These are phyloP conservation scores for Aspergillus sclerotiicarbonarius DNA, from an alignment of 495 filamentous ascomycete species.

Conservation along the genomic window DNA sequence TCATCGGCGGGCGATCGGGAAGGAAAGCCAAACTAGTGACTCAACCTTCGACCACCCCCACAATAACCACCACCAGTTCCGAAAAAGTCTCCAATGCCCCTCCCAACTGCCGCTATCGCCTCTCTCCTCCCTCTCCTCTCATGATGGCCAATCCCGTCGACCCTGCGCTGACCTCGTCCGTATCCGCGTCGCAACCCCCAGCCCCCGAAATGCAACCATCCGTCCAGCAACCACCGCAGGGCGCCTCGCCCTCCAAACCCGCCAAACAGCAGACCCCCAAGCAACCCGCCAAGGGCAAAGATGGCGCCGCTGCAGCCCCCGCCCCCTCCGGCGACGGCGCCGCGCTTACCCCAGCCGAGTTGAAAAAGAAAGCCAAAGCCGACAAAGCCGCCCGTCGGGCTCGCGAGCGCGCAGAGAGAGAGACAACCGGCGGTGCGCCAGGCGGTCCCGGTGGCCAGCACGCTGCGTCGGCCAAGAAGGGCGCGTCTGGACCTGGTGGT, in stretches of 20 bases:
- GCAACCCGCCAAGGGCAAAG: slow-evolving; percentile 27
- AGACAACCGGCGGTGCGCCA: slow-evolving; percentile 25
- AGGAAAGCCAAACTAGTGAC: slow-evolving; percentile 24
- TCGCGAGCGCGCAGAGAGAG: slow-evolving; percentile 52
- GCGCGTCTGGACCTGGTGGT: slow-evolving; percentile 24
- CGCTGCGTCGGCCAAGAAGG: slow-evolving; percentile 43
- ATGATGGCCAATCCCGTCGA: slow-evolving; percentile 23
- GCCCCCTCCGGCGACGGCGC: slow-evolving; percentile 15
- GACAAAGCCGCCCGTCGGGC: slow-evolving; percentile 75
- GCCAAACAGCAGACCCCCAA: slow-evolving; percentile 25
- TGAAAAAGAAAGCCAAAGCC: slow-evolving; percentile 75
- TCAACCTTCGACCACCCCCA: slow-evolving; percentile 37
- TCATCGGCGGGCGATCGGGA: slow-evolving; percentile 22
- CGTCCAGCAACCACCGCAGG: background rate
- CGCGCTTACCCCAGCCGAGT: slow-evolving; percentile 59
- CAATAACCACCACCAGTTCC: slow-evolving; percentile 15
- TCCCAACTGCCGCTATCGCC: slow-evolving; percentile 21
- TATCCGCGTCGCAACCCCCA: slow-evolving; percentile 13
- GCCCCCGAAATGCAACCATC: slow-evolving; percentile 18
- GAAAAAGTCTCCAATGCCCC: slow-evolving; percentile 29
- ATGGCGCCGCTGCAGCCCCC: slow-evolving; percentile 10
- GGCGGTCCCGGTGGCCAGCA: background rate
- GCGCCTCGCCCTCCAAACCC: slow-evolving; percentile 22
- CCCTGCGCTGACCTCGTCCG: slow-evolving; percentile 19
- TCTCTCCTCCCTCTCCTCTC: slow-evolving; percentile 1